These are phyloP conservation scores for Sechiopsis laciniata DNA, from an alignment of 306 rosid species.

Conservation along the genomic window DNA sequence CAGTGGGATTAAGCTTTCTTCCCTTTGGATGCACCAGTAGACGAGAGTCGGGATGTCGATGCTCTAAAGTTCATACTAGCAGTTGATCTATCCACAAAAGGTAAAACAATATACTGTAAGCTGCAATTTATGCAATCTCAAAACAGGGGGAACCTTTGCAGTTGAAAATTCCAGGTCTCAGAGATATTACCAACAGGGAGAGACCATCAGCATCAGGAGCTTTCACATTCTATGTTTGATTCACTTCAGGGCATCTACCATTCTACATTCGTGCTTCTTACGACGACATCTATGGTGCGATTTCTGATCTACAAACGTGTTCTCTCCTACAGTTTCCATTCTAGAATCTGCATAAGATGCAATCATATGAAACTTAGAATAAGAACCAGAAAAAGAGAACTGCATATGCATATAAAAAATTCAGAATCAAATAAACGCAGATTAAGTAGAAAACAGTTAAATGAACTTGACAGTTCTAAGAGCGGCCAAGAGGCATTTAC, in stretches of 20 bases:
- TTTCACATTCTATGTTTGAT: slow-evolving; percentile 13
- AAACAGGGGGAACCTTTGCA: background rate
- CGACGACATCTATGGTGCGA: slow-evolving; percentile 89
- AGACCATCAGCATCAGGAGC: background rate
- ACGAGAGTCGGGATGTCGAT: background rate
- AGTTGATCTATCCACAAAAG: background rate
- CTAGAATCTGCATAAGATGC: slow-evolving; percentile 39
- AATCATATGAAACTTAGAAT: background rate
- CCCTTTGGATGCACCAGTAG: background rate
- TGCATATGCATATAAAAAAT: slow-evolving; percentile 19
- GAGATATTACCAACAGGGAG: background rate
- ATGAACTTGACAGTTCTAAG: background rate
- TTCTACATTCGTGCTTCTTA: slow-evolving; percentile 83
- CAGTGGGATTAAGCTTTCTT: background rate
- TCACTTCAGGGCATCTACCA: slow-evolving; percentile 60
- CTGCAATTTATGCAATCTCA: background rate
- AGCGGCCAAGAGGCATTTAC: background rate
- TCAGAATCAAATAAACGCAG: background rate
- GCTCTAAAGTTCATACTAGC: background rate
- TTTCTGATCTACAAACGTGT: slow-evolving; percentile 72
- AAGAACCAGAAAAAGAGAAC: slow-evolving; percentile 16
- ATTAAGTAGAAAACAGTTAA: background rate
- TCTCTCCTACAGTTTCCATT: slow-evolving; percentile 90
- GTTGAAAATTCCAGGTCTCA: background rate
- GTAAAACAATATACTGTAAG: background rate